Base-by-base conservation (phyloP, 768 basidiomycete species). In the Suillus spraguei region DNA sequence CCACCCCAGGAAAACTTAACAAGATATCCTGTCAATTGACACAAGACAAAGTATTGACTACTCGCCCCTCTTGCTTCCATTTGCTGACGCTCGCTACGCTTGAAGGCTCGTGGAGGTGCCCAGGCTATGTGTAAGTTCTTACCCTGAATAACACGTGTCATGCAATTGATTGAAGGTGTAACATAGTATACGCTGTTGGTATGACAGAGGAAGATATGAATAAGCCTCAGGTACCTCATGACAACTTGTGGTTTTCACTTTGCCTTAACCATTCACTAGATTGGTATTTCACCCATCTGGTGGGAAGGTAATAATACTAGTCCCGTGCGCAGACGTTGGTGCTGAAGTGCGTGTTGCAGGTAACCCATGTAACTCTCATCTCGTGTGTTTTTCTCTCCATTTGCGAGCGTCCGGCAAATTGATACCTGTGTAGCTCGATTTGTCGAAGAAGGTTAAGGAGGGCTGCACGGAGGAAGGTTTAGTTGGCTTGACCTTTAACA, bases 251-350 rank as follows among this genome's bases (percentile, higher is more conserved):
- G 64, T 59, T 52, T 33, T 39, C 22, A 46, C 55, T 17, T 63
- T 24, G 16, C 35, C 39, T 63, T 64, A 35, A 68, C 62, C 41
- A 52, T 35, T 28, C 66, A 24, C 71, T 47, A 94, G 90, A 89
- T 95, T 70, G 94, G 94, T 53, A 93, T 95, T 70, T 91, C 91
- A 36, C 88, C 91, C 4, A 83, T 94, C 60, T 95, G 93, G 93
- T 95, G 92, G 92, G 93, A 95, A 83, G 92, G 92, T 89, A 67
- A 64, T 89, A 65, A 64, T 60, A 11, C 11, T 49, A 53, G 41
- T 44, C 20, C 46, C 41, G 1, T 28, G 55, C 16, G 32, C 24
- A 13, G 61, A 47, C n/a, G 32, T 46, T 17, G 9, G 6, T 39
- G 14, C 38, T 56, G 38, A 56, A 39, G 24, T 56, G 47, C 50